A percentile compares a stretch with the other conserved stretches of the same genome.
phyloP scores from a whole-genome alignment of 257 asterid genomes.

The Nicotiana otophora region DNA sequence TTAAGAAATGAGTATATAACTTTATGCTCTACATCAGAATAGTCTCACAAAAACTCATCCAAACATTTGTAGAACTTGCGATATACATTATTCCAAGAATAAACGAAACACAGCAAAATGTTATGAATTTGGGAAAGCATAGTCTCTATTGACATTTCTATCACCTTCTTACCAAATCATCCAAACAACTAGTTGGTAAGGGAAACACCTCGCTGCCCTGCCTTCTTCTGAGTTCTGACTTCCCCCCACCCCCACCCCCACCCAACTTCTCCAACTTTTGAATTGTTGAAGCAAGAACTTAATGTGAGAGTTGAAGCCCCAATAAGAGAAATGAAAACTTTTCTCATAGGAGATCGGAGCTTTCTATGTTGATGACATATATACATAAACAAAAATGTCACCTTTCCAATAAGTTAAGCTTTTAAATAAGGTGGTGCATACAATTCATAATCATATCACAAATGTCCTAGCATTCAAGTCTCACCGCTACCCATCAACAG shows the following conservation, averaged over 20 bases:
- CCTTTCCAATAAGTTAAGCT: no score
- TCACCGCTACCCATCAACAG: no score
- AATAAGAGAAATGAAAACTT: no score
- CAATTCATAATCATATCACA: no score
- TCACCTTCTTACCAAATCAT: neutral
- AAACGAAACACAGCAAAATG: neutral
- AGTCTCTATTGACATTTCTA: neutral
- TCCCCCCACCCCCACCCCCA: neutral
- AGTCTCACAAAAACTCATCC: neutral
- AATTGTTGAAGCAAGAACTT: no score
- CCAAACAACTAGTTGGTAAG: neutral
- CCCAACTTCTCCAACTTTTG: neutral
- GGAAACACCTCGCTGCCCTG: neutral
- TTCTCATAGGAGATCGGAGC: no score
- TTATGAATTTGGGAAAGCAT: neutral
- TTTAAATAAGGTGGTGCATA: no score
- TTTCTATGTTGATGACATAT: neutral
- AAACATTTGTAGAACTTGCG: neutral
- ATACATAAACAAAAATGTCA: neutral
- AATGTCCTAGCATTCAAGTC: no score
- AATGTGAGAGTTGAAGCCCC: no score
- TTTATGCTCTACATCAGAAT: neutral
- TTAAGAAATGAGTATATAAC: neutral
- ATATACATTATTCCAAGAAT: neutral
- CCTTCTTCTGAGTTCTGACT: neutral